phyloP scores from a whole-genome alignment of 192 early-diverging fungal genomes.

The Linnemannia zychae region DNA sequence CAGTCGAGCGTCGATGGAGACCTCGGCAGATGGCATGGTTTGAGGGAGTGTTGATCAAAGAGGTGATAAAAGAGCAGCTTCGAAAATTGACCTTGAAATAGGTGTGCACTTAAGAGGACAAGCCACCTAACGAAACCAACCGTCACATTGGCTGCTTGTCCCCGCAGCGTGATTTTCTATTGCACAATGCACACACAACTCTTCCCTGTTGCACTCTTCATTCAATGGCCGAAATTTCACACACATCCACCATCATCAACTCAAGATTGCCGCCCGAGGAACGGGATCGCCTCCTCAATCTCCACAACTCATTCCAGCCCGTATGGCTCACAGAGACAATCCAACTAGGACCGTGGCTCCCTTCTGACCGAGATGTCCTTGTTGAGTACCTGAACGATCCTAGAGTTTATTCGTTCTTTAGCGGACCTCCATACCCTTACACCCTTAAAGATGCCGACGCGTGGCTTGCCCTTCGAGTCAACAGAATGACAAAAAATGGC shows the following conservation, averaged over 20 bases:
- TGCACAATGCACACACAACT: too few relatives aligned
- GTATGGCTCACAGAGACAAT: conserved; percentile 43
- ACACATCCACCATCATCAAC: not conserved
- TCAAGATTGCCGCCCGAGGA: conserved; percentile 12
- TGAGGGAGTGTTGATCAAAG: not conserved
- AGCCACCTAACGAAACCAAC: too few relatives aligned
- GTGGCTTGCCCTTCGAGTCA: conserved; percentile 19
- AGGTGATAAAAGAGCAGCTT: not conserved
- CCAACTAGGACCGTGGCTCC: conserved; percentile 17
- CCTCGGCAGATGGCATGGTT: conserved; percentile 48
- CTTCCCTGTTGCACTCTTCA: too few relatives aligned
- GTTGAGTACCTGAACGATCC: conserved; percentile 33
- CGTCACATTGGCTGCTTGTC: too few relatives aligned
- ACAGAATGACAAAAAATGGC: conserved; percentile 27
- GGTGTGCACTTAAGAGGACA: too few relatives aligned
- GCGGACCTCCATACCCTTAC: conserved; percentile 41
- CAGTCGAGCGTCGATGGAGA: conserved; percentile 51
- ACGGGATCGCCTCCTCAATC: not conserved
- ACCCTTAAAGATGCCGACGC: conserved; percentile 29
- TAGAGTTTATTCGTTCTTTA: conserved; percentile 14
- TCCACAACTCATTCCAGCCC: conserved; percentile 27
- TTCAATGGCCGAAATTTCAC: not conserved
- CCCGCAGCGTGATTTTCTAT: too few relatives aligned
- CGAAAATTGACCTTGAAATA: not conserved
- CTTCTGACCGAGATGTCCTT: conserved; percentile 25